Conservation (phyloP, 352 stramenopile genomes). For the Thalassiosira livingstoniorum region DNA sequence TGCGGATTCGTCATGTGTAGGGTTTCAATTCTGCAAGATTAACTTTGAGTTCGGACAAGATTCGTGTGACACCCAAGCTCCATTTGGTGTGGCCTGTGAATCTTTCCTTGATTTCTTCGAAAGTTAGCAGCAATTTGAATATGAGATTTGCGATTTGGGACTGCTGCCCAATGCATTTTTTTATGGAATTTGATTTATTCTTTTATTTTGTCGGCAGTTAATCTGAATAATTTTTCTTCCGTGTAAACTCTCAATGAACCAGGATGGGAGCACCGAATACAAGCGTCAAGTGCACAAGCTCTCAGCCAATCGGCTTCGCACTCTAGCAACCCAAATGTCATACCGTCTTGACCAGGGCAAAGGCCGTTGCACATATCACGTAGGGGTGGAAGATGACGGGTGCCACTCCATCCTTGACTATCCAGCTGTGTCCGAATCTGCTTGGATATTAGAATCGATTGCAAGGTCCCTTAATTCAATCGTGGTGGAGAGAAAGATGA, state of each 20-base stretch:
- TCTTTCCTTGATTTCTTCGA: not conserved
- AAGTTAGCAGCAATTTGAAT: not conserved
- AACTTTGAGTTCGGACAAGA: too few species aligned
- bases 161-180: not conserved
- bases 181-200: not conserved
- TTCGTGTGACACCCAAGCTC: too few species aligned
- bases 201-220: not conserved
- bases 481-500: slow-evolving; percentile 78
- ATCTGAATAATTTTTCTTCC: not conserved
- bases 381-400: slow-evolving; percentile 85
- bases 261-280: slow-evolving; percentile 83
- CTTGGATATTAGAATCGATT: slow-evolving; percentile 77
- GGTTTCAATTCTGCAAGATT: too few species aligned
- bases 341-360: slow-evolving; percentile 81
- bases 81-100: not conserved
- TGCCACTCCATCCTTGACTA: slow-evolving; percentile 83
- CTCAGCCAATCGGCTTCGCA: slow-evolving; percentile 67
- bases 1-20: too few species aligned
- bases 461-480: slow-evolving; percentile 80
- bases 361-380: slow-evolving; percentile 75
- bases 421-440: slow-evolving; percentile 66
- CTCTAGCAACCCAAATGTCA: slow-evolving; percentile 84
- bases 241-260: not conserved
- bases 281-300: slow-evolving; percentile 80
- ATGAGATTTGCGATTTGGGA: not conserved